Evolutionary conservation across 352 stramenopile genomes (phyloP), one percentile per base, ranked within the genome.

Genomic region (Phytophthora chlamydospora): DNA sequence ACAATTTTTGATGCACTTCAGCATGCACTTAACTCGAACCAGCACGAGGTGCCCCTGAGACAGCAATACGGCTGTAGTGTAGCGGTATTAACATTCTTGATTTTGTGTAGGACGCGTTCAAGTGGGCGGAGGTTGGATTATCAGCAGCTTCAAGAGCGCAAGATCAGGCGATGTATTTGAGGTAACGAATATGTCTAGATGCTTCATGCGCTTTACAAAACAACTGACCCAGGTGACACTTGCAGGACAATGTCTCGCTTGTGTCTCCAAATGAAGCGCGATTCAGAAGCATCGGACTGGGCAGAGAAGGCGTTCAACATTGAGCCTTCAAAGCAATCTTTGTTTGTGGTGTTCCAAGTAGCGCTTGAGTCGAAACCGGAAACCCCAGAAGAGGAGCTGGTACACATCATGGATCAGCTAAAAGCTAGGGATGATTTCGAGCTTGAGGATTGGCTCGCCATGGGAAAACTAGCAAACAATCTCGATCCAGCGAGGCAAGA

Each of bases 381-480:
- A 19, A 29, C 24, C 4, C 53, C 62, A 43, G 29, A 69, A 48
- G 35, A 69, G 16, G 34, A 50, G 4, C 32, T 72, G 9, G 29
- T 57, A 11, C 16, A 57, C 7, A 59, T 82, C 21, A 51, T 90
- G 13, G 43, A 71, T 1, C 51, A 72, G 27, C 43, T 92, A 46
- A 76, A 70, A 58, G 31, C 51, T 36, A 62, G 72, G 40, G 78
- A 89, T 6, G 85, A 94, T 59, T 92, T 94, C 48, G 66, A 85
- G 29, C 57, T 80, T 39, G 36, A 75, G 53, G 85, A 94, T 38
- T 70, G 92, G 38, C 47, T 94, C 4, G 72, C 66, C 2, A 71
- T 84, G 52, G 81, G 73, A 44, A 83, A 86, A 44, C 36, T 53
- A 21, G 79, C 75, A 8, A 74, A 62, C 21, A 53, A 65, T 52